Conservation (phyloP, 1,284 basidiomycete genomes). For the Neotropicomus parvogracilis region DNA sequence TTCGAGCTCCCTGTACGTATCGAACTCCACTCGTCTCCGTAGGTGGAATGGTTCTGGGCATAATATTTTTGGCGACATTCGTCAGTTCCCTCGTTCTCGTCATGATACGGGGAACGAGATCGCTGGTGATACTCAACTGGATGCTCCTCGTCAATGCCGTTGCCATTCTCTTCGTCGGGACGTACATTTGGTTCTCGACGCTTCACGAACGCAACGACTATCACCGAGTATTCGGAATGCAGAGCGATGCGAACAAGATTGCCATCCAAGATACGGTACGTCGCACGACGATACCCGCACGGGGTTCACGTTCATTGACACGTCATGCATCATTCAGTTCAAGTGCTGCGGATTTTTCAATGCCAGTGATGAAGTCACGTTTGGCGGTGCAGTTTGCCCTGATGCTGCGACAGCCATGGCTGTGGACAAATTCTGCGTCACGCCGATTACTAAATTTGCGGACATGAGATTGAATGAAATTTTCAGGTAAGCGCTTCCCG, state of each 20-base stretch:
- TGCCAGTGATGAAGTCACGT: conserved; percentile 53
- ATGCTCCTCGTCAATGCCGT: conserved; percentile 59
- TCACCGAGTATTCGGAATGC: conserved; percentile 50
- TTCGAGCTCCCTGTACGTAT: too few relatives aligned
- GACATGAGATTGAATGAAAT: conserved; percentile 73
- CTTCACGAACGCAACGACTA: conserved; percentile 68
- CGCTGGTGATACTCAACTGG: conserved; percentile 69
- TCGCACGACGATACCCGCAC: background rate
- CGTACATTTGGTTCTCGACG: conserved; percentile 76
- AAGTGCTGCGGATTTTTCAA: conserved; percentile 82
- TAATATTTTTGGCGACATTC: conserved; percentile 65
- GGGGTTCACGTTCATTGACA: background rate
- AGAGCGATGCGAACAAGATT: conserved; percentile 47
- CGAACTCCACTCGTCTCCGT: background rate
- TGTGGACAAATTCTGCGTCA: conserved; percentile 57
- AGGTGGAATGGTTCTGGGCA: conserved; percentile 73
- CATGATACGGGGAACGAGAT: conserved; percentile 64
- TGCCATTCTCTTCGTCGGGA: conserved; percentile 58
- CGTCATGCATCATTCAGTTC: conserved; percentile 41
- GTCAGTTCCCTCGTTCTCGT: conserved; percentile 67
- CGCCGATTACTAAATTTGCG: conserved; percentile 57
- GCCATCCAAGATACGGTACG: conserved; percentile 70
- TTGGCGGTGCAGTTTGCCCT: conserved; percentile 61
- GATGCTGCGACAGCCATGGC: conserved; percentile 43
- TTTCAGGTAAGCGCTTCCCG: conserved; percentile 58